phyloP scores from a whole-genome alignment of 2,329 filamentous ascomycete species.

The Pseudocercospora vitis region DNA sequence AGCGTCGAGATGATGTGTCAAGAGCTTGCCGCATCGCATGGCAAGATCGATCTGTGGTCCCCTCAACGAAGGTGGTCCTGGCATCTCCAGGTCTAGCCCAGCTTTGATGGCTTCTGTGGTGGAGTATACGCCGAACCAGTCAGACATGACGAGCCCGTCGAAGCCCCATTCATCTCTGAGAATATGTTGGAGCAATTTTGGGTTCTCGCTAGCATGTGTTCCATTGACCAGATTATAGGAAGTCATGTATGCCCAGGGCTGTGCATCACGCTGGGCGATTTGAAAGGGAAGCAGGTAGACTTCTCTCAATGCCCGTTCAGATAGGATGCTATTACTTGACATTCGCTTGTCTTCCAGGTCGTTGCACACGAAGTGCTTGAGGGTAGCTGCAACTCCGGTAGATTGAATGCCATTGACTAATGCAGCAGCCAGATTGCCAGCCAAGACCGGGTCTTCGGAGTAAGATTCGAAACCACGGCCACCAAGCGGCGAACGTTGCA shows the following conservation, averaged over 20 bases:
- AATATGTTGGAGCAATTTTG: conserved; percentile 66
- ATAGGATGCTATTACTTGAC: conserved; percentile 63
- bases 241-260: conserved; percentile 69
- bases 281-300: conserved; percentile 74
- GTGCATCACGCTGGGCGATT: conserved; percentile 69
- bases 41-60: conserved; percentile 35
- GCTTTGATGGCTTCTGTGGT: conserved; percentile 67
- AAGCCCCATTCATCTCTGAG: conserved; percentile 70
- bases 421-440: conserved; percentile 67
- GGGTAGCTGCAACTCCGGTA: conserved; percentile 70
- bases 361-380: conserved; percentile 77
- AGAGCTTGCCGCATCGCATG: conserved; percentile 31
- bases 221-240: conserved; percentile 75
- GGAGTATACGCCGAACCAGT: conserved; percentile 75
- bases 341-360: conserved; percentile 70
- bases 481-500: conserved; percentile 79
- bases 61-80: conserved; percentile 64
- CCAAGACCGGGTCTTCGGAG: conserved; percentile 77
- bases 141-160: conserved; percentile 59
- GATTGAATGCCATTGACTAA: conserved; percentile 66
- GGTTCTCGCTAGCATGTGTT: conserved; percentile 65
- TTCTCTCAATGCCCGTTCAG: conserved; percentile 66
- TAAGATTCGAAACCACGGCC: conserved; percentile 86
- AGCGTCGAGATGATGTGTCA: conserved; percentile 49
- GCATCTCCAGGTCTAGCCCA: conserved; percentile 83